phyloP scores from a whole-genome alignment of 225 moss, liverwort and hornwort genomes.

The Anthoceros angustus region DNA sequence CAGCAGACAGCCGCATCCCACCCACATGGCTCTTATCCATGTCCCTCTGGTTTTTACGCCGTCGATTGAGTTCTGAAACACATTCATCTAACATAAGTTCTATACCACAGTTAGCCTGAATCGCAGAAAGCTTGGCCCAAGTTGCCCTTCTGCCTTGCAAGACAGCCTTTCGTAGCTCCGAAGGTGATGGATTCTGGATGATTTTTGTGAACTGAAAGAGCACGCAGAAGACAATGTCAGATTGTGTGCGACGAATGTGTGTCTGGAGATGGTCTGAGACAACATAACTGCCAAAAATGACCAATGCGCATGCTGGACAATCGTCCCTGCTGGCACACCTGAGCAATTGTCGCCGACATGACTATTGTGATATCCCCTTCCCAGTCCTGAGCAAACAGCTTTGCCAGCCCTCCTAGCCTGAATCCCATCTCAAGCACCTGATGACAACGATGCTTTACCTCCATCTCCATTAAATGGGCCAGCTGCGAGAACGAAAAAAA shows the following conservation, averaged over 20 bases:
- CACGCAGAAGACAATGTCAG: not conserved
- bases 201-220: constrained; percentile 66
- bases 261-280: not conserved
- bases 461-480: constrained; percentile 88
- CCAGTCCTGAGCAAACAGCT: constrained; percentile 95
- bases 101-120: constrained; percentile 96
- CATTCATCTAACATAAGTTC: constrained; percentile 96
- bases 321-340: constrained; percentile 22
- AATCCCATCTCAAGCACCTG: constrained; percentile 86
- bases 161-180: constrained; percentile 80
- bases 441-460: constrained; percentile 94
- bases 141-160: constrained; percentile 84
- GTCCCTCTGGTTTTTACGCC: constrained; percentile 60
- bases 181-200: constrained; percentile 71
- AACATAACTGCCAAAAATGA: constrained; percentile 2
- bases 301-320: not conserved
- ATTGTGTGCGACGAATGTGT: not conserved
- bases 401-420: constrained; percentile 66
- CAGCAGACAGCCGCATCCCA: constrained; percentile 19
- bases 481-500: constrained; percentile 29
- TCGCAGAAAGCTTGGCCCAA: constrained; percentile 94
- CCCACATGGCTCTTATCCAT: constrained; percentile 39
- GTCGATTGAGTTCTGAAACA: constrained; percentile 68
- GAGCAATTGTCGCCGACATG: constrained; percentile 94
- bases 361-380: constrained; percentile 99